Percentiles rank a stretch among this genome's conserved stretches.
These are phyloP conservation scores for Trichomonascus vanleenenianus DNA, from an alignment of 805 yeast genomes.

Conservation along the genomic window DNA sequence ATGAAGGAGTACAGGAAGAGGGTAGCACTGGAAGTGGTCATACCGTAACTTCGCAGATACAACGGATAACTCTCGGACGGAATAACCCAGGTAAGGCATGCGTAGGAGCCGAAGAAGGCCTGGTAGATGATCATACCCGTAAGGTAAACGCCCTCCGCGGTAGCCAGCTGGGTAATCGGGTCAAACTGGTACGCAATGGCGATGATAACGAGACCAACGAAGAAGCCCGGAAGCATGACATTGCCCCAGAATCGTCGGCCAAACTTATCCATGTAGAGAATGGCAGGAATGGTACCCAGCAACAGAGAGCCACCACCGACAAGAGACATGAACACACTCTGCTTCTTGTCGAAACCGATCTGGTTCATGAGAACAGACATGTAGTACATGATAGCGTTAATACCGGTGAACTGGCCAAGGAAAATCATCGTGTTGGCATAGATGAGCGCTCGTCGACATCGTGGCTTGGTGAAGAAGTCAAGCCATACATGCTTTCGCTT, in stretches of 20 bases:
- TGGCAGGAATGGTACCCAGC: conserved; percentile 60
- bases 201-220: conserved; percentile 51
- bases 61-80: conserved; percentile 60
- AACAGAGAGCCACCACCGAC: conserved; percentile 61
- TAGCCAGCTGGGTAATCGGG: conserved; percentile 38
- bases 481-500: conserved; percentile 36
- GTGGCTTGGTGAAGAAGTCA: conserved; percentile 47
- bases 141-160: conserved; percentile 52
- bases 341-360: conserved; percentile 46
- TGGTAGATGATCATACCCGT: conserved; percentile 57
- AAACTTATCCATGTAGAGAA: conserved; percentile 28
- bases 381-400: conserved; percentile 59
- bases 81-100: conserved; percentile 61
- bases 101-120: conserved; percentile 60
- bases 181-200: conserved; percentile 41
- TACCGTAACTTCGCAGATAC: conserved; percentile 53
- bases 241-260: conserved; percentile 57
- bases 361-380: conserved; percentile 49
- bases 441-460: conserved; percentile 54
- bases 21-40: conserved; percentile 51
- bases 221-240: conserved; percentile 44
- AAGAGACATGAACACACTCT: conserved; percentile 56
- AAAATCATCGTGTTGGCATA: conserved; percentile 44
- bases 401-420: conserved; percentile 61
- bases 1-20: conserved; percentile 56